Evolutionary conservation across 352 stramenopile genomes (phyloP), one percentile per base, ranked within the genome.

Genomic region (Stramenopiles sp.): DNA sequence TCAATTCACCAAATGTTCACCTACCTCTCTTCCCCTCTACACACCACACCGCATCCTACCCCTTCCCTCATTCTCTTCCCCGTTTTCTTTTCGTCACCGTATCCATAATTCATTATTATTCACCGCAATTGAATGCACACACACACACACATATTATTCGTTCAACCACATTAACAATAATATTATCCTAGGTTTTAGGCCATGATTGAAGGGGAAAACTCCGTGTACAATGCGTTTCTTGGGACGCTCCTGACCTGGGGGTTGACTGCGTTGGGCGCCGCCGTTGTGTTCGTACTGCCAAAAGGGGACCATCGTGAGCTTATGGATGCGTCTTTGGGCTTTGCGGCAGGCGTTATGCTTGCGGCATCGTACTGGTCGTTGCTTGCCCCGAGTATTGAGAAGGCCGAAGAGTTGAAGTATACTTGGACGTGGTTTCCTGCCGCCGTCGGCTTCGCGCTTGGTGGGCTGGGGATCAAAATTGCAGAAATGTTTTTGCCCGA

Each of bases 311-410:
- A 80, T 43, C 37, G 77, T 25, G 74, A 80, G 33, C 2, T 81
- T 0, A 48, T 81, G 4, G 25, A 78, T 1, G 63, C 68, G 18
- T 74, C 69, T 34, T 71, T 81, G 80, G 87, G 88, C n/a, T 93
- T 94, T 79, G 88, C 88, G 0, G 87, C 83, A 1, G 88, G 88
- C 30, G 87, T 94, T 25, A 94, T 94, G 88, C 81, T 93, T 3
- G 88, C 88, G 2, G 88, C 88, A 32, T 91, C 85, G 3, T 93
- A 93, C 77, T 93, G 87, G 87, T 92, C 86, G 68, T 79, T 94
- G 48, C 77, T 93, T 35, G 87, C 86, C 4, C 87, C 87, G 0
- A 81, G 87, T 30, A 89, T 93, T 49, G 88, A 94, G 75, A 92
- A 92, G 68, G 85, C 88, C 0, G 81, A 86, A 68, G 83, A 92